A percentile compares a stretch with the other conserved stretches of the same genome.
Evolutionary conservation across 257 asterid genomes (phyloP).

Genomic region (Nicotiana attenuata): DNA sequence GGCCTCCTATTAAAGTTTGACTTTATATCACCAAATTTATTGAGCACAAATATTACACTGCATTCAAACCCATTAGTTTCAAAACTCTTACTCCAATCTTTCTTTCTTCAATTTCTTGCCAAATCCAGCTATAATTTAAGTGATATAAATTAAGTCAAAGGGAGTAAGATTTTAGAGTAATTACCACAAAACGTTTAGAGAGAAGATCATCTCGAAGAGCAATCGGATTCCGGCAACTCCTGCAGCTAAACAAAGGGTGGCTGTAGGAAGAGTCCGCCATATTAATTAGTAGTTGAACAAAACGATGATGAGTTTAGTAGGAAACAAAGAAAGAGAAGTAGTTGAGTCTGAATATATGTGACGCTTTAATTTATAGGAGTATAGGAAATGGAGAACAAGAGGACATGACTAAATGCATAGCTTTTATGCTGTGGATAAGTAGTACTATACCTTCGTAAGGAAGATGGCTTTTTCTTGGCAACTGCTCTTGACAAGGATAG

Average conservation of each 20-base stretch:
- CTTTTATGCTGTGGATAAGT: background rate
- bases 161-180: background rate
- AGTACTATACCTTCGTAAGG: background rate
- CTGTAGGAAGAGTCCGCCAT: constrained; percentile 25
- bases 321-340: background rate
- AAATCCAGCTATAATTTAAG: too few species aligned
- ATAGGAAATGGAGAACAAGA: background rate
- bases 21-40: too few species aligned
- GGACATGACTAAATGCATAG: background rate
- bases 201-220: constrained; percentile 39
- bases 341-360: background rate
- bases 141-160: too few species aligned
- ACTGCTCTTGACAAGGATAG: background rate
- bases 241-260: constrained; percentile 46
- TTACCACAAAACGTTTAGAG: constrained; percentile 38
- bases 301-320: background rate
- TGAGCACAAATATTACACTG: background rate
- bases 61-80: too few species aligned
- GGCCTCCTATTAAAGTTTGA: too few species aligned
- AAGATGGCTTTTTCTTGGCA: background rate
- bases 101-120: too few species aligned
- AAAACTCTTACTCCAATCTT: too few species aligned
- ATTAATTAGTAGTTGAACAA: background rate
- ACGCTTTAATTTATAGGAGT: background rate
- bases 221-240: constrained; percentile 46